Percentiles rank a stretch among this genome's conserved stretches.
Conservation (phyloP, 306 rosid genomes). For the Quillaja saponaria region DNA sequence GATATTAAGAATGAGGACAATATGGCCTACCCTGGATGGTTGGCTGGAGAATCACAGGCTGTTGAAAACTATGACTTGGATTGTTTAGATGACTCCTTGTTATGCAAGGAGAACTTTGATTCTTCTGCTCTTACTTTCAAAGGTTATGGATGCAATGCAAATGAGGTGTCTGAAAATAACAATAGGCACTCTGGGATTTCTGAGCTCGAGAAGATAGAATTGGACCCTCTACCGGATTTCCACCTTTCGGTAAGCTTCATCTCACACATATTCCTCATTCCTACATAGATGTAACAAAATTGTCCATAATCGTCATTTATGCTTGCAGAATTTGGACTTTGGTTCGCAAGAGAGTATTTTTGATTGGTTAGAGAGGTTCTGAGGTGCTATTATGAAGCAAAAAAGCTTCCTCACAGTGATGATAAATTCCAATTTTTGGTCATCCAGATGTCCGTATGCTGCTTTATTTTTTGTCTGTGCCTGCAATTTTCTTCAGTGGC, state of each 20-base stretch:
- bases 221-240: conserved; percentile 82
- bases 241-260: conserved; percentile 59
- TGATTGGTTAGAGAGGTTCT: conserved; percentile 57
- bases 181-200: conserved; percentile 42
- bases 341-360: conserved; percentile 68
- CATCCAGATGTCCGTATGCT: conserved; percentile 1
- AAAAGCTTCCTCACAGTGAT: conserved; percentile 8
- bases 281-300: conserved; percentile 18
- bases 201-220: conserved; percentile 62
- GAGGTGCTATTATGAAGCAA: conserved; percentile 21
- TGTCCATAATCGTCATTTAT: conserved; percentile 19
- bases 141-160: conserved; percentile 18
- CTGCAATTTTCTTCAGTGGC: not conserved
- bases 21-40: conserved; percentile 41
- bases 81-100: conserved; percentile 54
- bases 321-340: conserved; percentile 62
- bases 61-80: conserved; percentile 38
- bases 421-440: conserved; percentile 33
- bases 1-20: conserved; percentile 33
- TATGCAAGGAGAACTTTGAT: conserved; percentile 69
- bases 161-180: conserved; percentile 24
- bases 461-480: not conserved
- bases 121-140: conserved; percentile 28
- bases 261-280: conserved; percentile 13
- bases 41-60: conserved; percentile 78